A percentile compares a stretch with the other conserved stretches of the same genome.
These are phyloP conservation scores for Lenwebbia sp. DNA, from an alignment of 345 rosid species.

Conservation along the genomic window DNA sequence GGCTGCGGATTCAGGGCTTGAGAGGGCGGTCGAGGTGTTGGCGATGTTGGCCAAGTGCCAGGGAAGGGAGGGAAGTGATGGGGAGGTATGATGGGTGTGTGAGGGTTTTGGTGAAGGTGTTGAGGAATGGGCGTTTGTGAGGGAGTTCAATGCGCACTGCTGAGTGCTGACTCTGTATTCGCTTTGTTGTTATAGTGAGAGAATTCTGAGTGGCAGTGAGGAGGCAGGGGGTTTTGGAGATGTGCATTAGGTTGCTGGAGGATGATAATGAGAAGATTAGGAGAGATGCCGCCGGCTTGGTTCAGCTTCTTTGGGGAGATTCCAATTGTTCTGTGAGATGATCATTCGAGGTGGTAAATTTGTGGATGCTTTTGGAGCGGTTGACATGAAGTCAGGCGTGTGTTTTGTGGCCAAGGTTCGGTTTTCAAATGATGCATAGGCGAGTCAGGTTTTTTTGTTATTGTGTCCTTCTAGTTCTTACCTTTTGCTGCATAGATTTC, in stretches of 20 bases:
- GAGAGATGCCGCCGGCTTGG: constrained; percentile 52
- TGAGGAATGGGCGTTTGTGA: constrained; percentile 49
- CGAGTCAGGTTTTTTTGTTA: constrained; percentile 28
- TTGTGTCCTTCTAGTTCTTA: neutral
- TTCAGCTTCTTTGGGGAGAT: constrained; percentile 43
- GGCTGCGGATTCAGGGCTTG: constrained; percentile 51
- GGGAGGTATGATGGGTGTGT: constrained; percentile 39
- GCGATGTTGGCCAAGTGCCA: constrained; percentile 73
- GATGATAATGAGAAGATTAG: constrained; percentile 78
- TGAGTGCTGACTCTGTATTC: constrained; percentile 32
- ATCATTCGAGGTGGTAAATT: neutral
- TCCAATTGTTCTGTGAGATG: neutral
- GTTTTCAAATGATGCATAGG: constrained; percentile 10
- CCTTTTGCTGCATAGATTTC: constrained; percentile 14
- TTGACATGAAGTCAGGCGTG: neutral
- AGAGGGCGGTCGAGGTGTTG: constrained; percentile 85
- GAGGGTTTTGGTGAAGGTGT: constrained; percentile 41
- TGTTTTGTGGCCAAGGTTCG: neutral
- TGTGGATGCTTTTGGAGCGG: neutral
- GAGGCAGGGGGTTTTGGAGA: constrained; percentile 52
- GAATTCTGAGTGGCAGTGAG: constrained; percentile 27
- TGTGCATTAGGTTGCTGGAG: constrained; percentile 51
- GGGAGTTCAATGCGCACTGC: constrained; percentile 65
- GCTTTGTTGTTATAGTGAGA: constrained; percentile 45
- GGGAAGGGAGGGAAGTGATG: constrained; percentile 84